These are phyloP conservation scores for Solanum corneliomulleri DNA, from an alignment of 257 asterid species.

Conservation along the genomic window DNA sequence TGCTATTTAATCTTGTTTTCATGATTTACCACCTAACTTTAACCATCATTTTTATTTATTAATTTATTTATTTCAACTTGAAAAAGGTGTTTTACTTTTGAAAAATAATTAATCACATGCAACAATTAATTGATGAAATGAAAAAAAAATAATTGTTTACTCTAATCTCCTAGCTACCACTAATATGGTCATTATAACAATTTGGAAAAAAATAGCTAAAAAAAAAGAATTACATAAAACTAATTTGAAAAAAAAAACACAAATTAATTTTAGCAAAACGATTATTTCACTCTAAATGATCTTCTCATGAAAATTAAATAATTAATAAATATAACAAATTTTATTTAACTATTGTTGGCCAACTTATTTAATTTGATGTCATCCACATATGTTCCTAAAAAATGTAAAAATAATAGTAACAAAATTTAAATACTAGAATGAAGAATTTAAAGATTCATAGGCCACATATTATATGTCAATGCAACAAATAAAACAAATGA, in stretches of 20 bases:
- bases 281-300: no score
- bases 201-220: no score
- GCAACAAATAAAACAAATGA: not conserved
- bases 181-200: no score
- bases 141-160: not conserved
- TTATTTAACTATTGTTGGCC: not conserved
- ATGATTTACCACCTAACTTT: not conserved
- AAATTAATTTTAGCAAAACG: no score
- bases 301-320: no score
- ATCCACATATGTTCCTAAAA: not conserved
- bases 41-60: not conserved
- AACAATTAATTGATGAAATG: not conserved
- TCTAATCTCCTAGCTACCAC: not conserved
- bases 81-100: not conserved
- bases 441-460: not conserved
- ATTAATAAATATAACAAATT: not conserved
- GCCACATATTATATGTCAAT: not conserved
- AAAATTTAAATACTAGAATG: not conserved
- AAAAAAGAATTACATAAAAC: no score
- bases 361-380: not conserved
- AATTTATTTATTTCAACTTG: no score
- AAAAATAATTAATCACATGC: not conserved
- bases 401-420: not conserved
- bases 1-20: not conserved
- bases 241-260: no score